Base-by-base conservation (phyloP, 2,329 filamentous ascomycete species). In the Ceratocystis alfenasii region DNA sequence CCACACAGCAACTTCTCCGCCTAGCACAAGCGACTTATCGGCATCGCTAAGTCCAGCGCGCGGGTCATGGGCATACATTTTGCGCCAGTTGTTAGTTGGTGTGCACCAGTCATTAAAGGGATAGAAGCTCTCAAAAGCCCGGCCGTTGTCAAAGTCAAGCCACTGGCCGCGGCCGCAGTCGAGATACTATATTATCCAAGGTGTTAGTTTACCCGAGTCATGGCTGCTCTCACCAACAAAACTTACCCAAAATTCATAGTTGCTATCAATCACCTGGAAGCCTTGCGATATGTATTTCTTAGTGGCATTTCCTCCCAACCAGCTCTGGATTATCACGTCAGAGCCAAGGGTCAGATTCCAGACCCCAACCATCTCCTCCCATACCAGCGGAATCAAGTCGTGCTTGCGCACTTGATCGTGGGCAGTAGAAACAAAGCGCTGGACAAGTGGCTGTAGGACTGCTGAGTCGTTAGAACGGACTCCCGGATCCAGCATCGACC, bases 1-100 rank as follows among this genome's bases (percentile, higher is more conserved):
- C 90, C 90, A 96, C 67, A 90, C 82, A 66, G 89, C 87, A 17
- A 87, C 84, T 76, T 95, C 91, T 30, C 90, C 91, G 57, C 91
- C 91, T 7, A 94, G 74, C 2, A 95, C 86, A 12, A 89, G 81
- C 72, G 86, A 80, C 30, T 84, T 82, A 55, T 84, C 75, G 30
- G 85, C 79, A 8, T 75, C 76, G 0, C 86, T 81, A 3, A 95
- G 79, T 59, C 83, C 83, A 2, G 77, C 79, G 2, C 85, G 77
- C 0, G 90, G 90, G 72, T 95, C 87, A 74, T 93, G 88, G 22
- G 84, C 83, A 79, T 95, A 95, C 67, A 93, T 81, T 33, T 89
- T 78, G 5, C 85, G 83, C 91, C 91, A 96, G 76, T 83, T 89
- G 78, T 95, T 90, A 72, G 80, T 80, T 1, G 91, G 91, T 0